Base-by-base conservation (phyloP, 768 basidiomycete species). In the Sistotremastrum suecicum region DNA sequence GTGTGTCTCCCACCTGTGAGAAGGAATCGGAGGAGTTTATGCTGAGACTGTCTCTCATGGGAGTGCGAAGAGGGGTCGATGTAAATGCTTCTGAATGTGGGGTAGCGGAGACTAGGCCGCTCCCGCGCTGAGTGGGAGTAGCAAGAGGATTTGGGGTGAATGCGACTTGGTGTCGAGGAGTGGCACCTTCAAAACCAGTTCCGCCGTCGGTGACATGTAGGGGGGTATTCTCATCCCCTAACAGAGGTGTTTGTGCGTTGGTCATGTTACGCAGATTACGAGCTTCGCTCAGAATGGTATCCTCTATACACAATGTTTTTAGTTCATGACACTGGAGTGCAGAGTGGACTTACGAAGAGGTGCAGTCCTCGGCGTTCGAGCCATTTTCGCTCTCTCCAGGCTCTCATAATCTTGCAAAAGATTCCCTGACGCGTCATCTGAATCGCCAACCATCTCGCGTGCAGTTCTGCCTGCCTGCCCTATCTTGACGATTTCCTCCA, bases 401-500 rank as follows among this genome's bases (percentile, higher is more conserved):
- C 81, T 83, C 56, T 94, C 88, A 57, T 98, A 98, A 45, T 95
- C 92, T 50, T 88, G 90, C 44, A 99, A 60, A 36, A 98, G 65
- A 52, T 78, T 75, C n/a, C 78, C 81, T 48, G 81, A 90, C 8
- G 89, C 85, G 52, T 87, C 87, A 44, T 75, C 83, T 5, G 84
- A 88, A 29, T 81, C 80, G 12, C 71, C 76, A 7, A 91, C 90
- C 53, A 97, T 57, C 3, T 83, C 77, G 59, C 90, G 82, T 11
- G 94, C 86, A 54, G 75, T 82, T 65, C 94, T 91, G 3, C 89
- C 83, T 0, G 85, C 83, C 59, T 86, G 79, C 0, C 95, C 95
- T 56, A 98, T 97, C 68, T 98, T 99, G 52, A 95, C 94, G 50
- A 99, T 97, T 52, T 97, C 91, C 65, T 98, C 95, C 43, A 99